phyloP scores from a whole-genome alignment of 352 stramenopile genomes.

The Phytophthora tubulina region DNA sequence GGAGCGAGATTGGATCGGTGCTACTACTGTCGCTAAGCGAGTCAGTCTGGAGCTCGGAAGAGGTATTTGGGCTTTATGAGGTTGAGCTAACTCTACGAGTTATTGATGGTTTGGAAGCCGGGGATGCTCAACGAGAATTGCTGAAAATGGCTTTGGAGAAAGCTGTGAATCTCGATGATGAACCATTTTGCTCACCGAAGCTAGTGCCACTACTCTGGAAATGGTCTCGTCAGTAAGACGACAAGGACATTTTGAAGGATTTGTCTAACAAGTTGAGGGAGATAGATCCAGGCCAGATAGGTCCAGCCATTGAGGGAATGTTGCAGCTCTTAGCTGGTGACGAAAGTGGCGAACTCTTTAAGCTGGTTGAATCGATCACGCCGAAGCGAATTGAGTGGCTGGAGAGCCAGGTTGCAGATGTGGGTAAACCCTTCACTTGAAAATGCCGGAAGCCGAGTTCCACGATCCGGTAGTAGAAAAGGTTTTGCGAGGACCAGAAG shows the following conservation, averaged over 20 bases:
- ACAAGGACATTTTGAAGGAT: background rate
- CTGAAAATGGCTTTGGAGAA: background rate
- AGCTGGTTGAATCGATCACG: background rate
- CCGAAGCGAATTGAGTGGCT: background rate
- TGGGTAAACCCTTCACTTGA: background rate
- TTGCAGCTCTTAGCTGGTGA: background rate
- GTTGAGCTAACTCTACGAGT: background rate
- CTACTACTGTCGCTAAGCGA: background rate
- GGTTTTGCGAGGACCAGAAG: background rate
- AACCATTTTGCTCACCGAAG: background rate
- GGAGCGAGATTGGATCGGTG: too few species aligned
- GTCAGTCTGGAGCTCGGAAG: background rate
- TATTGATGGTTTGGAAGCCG: background rate
- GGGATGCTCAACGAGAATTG: background rate
- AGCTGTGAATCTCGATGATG: background rate
- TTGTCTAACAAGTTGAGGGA: background rate
- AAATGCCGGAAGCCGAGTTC: background rate
- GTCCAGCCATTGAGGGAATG: background rate
- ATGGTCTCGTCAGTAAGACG: background rate
- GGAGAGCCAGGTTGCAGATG: background rate
- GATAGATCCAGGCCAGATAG: background rate
- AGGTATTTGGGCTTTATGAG: background rate
- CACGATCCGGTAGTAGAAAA: background rate
- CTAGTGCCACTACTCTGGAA: background rate
- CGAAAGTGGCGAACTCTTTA: background rate